Base-by-base conservation (phyloP, 1,284 basidiomycete species). In the Schizophyllum commune region DNA sequence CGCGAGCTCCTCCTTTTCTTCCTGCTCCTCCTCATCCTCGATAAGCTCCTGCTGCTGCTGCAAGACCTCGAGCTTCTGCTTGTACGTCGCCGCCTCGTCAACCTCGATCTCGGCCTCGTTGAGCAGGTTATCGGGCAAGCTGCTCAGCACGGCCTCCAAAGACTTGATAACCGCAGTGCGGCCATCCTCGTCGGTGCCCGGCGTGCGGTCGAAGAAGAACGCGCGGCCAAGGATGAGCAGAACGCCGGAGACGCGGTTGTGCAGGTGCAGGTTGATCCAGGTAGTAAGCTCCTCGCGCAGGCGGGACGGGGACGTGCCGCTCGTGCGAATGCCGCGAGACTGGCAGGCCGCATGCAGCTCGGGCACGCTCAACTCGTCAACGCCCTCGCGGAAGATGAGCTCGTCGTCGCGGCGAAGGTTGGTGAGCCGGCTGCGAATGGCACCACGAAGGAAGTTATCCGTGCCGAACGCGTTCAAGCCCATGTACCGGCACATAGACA, bases 1-100 rank as follows among this genome's bases (percentile, higher is more conserved):
- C 51, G 95, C 92, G 69, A 92, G 91, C 70, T 94, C 91, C 73
- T 97, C 96, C 74, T 97, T 96, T 74, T 93, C 85, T 69, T 99
- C 97, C 75, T 99, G 96, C 73, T 98, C 96, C 65, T 96, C 88
- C 76, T 99, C 96, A 72, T 98, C 96, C 74, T 98, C 96, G 72
- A 99, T 99, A 63, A 99, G 91, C 74, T 99, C 96, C 73, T 99
- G 94, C 75, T 99, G 96, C 72, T 99, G 93, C 70, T 97, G 92
- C 72, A 99, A 79, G 7, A 99, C 96, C 68, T 98, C 96, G 62
- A 99, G 84, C 75, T 96, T 95, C 79, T 98, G 94, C 80, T 98
- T 97, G 83, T 98, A 98, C 68, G 88, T 94, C 15, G 95, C 92
- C 60, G 91, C 90, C 58, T 97, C 94, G 69, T 94, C 93, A 55